Evolutionary conservation across 805 yeast genomes (phyloP), one percentile per base, ranked within the genome.

Genomic region (Saturnispora serradocipensis): DNA sequence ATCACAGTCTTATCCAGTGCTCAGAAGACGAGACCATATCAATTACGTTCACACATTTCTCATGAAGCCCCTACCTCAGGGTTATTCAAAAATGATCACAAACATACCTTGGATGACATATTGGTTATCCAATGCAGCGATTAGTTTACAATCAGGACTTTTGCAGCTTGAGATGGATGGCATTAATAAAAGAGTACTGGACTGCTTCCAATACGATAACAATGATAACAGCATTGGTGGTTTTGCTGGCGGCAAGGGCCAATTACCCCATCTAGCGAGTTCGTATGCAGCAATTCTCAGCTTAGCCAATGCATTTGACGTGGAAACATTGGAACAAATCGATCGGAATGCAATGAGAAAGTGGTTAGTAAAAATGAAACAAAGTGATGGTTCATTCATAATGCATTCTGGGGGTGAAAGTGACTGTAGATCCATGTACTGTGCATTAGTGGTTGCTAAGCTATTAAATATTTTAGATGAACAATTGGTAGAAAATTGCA

Each of bases 51-150:
- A 69, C 20, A 53, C 61, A n/a, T 68, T 71, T 18, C 66, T 80
- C 24, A 58, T 62, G 9, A 61, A 66, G 10, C 68, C 74, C 16
- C 70, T 86, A 27, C 86, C 89, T 0, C 56, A 67, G 2, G 69
- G 65, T 8, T 84, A 76, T 63, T 62, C 66, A 3, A 75, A 75
- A 0, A 71, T 88, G 45, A 97, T 91, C 66, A 93, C 97, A 0
- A 86, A 93, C n/a, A 89, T 84, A 54, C 82, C 96, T 0, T 93
- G 98, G 98, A 69, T 91, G 61, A 53, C 86, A 1, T 91, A 86
- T 63, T 93, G 99, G 99, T 67, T 84, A 6, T 62, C 77, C 44
- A 88, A 88, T 62, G 72, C 82, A 0, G 58, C 74, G 43, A 58
- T 63, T 3, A 50, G 80, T 1, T 55, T 84, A 28, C 59, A 48